Evolutionary conservation across 179 eudicot species (phyloP).

Genomic region (Dionaea muscipula): DNA sequence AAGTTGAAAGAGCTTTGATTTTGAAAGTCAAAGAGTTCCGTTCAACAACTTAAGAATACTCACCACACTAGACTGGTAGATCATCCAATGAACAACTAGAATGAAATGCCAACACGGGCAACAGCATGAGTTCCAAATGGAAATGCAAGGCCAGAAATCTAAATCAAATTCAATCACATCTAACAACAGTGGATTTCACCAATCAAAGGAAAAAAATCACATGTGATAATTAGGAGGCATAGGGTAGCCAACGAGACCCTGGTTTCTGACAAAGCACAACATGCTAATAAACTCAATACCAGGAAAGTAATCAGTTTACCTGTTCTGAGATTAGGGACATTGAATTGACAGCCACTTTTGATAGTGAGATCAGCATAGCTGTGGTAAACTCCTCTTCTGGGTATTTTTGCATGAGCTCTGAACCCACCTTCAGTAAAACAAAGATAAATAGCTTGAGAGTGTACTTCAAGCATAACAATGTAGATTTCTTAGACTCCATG

Average conservation of each 20-base stretch:
- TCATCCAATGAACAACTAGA: neutral
- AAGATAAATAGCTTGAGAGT: too few relatives aligned
- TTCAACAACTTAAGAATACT: neutral
- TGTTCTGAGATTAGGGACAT: slow-evolving; percentile 42
- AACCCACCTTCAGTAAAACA: slow-evolving; percentile 44
- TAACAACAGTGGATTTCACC: too few relatives aligned
- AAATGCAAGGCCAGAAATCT: neutral
- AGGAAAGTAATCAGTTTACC: slow-evolving; percentile 20
- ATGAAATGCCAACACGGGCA: neutral
- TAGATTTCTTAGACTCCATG: too few relatives aligned
- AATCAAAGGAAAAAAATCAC: too few relatives aligned
- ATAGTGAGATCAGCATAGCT: slow-evolving; percentile 58
- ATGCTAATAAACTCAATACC: neutral
- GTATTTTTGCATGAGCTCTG: slow-evolving; percentile 41
- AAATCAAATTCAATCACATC: too few relatives aligned
- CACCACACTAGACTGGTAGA: neutral
- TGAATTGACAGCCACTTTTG: slow-evolving; percentile 54
- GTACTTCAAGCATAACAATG: too few relatives aligned
- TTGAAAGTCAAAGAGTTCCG: too few relatives aligned
- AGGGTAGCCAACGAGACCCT: too few relatives aligned
- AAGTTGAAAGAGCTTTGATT: neutral
- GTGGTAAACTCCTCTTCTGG: slow-evolving; percentile 43
- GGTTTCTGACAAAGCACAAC: too few relatives aligned
- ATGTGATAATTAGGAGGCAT: too few relatives aligned
- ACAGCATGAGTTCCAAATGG: neutral